Evolutionary conservation across 2,329 filamentous ascomycete genomes (phyloP), one percentile per base, ranked within the genome.

Genomic region (Xylariomycetidae sp.): DNA sequence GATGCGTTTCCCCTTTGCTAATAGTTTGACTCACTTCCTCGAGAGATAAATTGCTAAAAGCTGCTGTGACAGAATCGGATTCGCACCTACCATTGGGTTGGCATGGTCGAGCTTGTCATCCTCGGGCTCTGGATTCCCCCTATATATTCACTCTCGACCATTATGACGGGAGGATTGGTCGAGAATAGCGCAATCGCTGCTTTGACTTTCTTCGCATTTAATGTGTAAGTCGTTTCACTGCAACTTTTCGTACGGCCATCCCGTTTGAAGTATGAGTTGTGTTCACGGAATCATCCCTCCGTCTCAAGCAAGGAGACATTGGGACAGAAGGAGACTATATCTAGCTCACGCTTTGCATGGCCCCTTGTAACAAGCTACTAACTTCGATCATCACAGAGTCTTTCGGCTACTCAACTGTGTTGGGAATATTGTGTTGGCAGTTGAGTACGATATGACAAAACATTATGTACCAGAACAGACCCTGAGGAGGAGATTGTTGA

Each of bases 21-120:
- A n/a, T n/a, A n/a, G n/a, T n/a, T n/a, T n/a, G n/a, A n/a, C n/a
- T n/a, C n/a, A n/a, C n/a, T n/a, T n/a, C n/a, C n/a, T n/a, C n/a
- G n/a, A n/a, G n/a, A n/a, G n/a, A n/a, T n/a, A n/a, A n/a, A n/a
- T n/a, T n/a, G n/a, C n/a, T n/a, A n/a, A n/a, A n/a, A n/a, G n/a
- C n/a, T n/a, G n/a, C n/a, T n/a, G n/a, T n/a, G n/a, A n/a, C n/a
- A n/a, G 3, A 52, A 54, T 14, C 42, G 47, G 15, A 25, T 59
- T 14, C 54, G 63, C 20, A 68, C 64, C 0, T 69, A 67, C 32
- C 56, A 62, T 35, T 57, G 54, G 40, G 57, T 60, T 0, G 36
- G 63, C 10, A 23, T 60, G 2, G 33, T 67, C 1, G 66, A 70
- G 41, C 35, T 58, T 11, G 32, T 37, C n/a, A 60, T 61, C 14